A percentile compares a stretch with the other conserved stretches of the same genome.
phyloP scores from a whole-genome alignment of 805 yeast genomes.

The Ogataea methylovora region DNA sequence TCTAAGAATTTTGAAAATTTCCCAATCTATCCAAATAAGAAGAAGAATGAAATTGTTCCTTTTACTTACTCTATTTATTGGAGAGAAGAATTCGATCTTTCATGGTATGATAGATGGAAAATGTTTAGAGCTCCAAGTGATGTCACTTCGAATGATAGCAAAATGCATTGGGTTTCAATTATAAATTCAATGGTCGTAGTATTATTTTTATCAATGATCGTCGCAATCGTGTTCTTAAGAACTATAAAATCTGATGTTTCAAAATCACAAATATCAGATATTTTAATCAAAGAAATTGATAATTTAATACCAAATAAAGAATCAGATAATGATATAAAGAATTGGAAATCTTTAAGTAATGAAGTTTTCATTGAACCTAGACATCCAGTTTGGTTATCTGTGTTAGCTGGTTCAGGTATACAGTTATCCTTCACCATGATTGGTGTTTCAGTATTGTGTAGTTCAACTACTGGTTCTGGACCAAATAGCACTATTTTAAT shows the following conservation, averaged over 20 bases:
- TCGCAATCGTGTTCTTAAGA: constrained; percentile 53
- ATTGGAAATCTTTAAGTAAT: constrained; percentile 48
- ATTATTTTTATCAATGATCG: constrained; percentile 52
- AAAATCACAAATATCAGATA: constrained; percentile 4
- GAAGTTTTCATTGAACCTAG: constrained; percentile 51
- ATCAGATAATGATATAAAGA: constrained; percentile 11
- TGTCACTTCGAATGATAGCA: constrained; percentile 45
- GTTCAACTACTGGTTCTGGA: constrained; percentile 51
- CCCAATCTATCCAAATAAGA: constrained; percentile 38
- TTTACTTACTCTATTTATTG: constrained; percentile 84
- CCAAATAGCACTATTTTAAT: constrained; percentile 61
- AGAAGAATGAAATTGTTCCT: constrained; percentile 44
- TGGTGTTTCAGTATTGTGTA: constrained; percentile 52
- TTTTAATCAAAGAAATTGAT: constrained; percentile 10
- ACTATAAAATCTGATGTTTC: constrained; percentile 44
- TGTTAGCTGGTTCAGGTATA: constrained; percentile 65
- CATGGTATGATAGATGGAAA: constrained; percentile 68
- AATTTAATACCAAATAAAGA: constrained; percentile 7
- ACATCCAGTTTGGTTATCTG: constrained; percentile 39
- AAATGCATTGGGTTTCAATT: constrained; percentile 73
- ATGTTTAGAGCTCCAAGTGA: constrained; percentile 34
- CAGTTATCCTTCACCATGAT: constrained; percentile 61
- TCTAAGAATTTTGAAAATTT: constrained; percentile 51
- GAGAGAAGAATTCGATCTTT: constrained; percentile 68
- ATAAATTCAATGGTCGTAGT: constrained; percentile 65